Conservation (phyloP, 2,329 filamentous ascomycete species). For the Nemania sp. region DNA sequence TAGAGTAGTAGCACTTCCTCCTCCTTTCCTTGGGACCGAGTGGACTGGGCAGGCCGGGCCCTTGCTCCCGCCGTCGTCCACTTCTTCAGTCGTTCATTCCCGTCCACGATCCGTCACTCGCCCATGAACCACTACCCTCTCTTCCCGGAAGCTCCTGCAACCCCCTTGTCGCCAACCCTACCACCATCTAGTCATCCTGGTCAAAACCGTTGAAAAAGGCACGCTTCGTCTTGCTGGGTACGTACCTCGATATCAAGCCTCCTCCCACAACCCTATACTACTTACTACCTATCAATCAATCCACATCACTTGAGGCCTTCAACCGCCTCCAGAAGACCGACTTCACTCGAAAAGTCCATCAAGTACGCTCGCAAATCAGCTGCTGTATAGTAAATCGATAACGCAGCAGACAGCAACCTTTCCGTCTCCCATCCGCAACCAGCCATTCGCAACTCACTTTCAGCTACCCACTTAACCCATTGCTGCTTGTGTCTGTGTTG, state of each 20-base stretch:
- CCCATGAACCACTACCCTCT: constrained; percentile 26
- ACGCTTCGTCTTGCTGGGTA: constrained; percentile 23
- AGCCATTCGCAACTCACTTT: no score
- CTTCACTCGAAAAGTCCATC: constrained; percentile 6
- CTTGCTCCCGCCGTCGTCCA: constrained; percentile 20
- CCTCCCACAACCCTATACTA: background rate
- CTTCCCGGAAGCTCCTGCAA: constrained; percentile 26
- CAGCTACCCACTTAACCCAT: background rate
- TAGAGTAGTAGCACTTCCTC: no score
- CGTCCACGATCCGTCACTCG: constrained; percentile 26
- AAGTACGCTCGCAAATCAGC: background rate
- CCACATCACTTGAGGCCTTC: constrained; percentile 14
- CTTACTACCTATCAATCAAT: no score
- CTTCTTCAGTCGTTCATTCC: constrained; percentile 27
- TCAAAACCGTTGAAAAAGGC: constrained; percentile 30
- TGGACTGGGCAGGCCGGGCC: constrained; percentile 3
- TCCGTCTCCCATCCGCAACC: no score
- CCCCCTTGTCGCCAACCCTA: constrained; percentile 22
- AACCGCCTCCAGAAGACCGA: constrained; percentile 9
- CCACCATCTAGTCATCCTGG: constrained; percentile 26
- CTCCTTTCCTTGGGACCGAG: no score
- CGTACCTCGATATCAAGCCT: constrained; percentile 31
- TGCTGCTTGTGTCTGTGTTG: background rate
- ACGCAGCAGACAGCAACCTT: background rate
- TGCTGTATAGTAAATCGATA: background rate